Conservation (phyloP, 306 rosid genomes). For the Albizia julibrissin region DNA sequence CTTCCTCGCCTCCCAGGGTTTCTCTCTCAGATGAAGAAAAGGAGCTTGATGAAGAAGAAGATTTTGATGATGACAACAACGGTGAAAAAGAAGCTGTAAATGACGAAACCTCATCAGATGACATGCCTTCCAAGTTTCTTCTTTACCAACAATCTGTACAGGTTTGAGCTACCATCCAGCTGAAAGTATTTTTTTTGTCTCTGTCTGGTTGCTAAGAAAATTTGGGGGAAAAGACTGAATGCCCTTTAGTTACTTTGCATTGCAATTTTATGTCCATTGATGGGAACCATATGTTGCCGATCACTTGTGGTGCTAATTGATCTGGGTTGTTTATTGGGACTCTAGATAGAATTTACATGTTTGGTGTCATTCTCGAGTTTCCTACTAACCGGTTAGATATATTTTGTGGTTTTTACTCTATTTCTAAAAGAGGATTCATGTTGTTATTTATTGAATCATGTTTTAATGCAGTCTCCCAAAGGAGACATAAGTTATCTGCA, state of each 20-base stretch:
- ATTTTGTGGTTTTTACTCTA: neutral
- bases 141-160: slow-evolving; percentile 92
- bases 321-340: slow-evolving; percentile 1
- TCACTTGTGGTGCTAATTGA: neutral
- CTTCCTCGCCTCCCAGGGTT: slow-evolving; percentile 39
- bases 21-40: slow-evolving; percentile 34
- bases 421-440: slow-evolving; percentile 11
- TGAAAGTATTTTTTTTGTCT: neutral
- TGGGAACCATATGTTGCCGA: neutral
- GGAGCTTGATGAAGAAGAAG: slow-evolving; percentile 29
- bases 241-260: neutral
- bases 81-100: slow-evolving; percentile 27
- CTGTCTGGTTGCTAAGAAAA: slow-evolving; percentile 18
- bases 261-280: neutral
- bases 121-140: slow-evolving; percentile 74
- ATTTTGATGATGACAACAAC: slow-evolving; percentile 15
- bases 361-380: neutral
- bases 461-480: slow-evolving; percentile 73
- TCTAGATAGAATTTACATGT: slow-evolving; percentile 15
- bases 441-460: slow-evolving; percentile 30
- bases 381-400: neutral
- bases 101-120: slow-evolving; percentile 43
- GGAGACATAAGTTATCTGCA: slow-evolving; percentile 91
- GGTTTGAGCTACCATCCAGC: slow-evolving; percentile 46
- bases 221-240: neutral